Base-by-base conservation (phyloP, 2,329 filamentous ascomycete genomes). In the Arachnomyces sp. region DNA sequence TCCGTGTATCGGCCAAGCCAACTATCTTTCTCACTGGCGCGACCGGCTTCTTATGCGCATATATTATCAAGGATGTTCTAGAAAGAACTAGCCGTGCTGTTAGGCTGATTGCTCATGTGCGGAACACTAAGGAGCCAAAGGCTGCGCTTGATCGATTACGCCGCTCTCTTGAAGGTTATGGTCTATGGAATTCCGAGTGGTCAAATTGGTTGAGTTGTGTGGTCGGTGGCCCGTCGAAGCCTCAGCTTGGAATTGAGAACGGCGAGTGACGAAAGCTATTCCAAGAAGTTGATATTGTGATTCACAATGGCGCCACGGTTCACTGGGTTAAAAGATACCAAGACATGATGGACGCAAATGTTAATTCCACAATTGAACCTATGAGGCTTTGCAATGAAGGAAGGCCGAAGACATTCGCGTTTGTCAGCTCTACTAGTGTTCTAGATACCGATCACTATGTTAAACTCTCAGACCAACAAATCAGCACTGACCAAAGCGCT, bases 11-110 rank as follows among this genome's bases (percentile, higher is more conserved):
- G 9, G 51, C 43, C 38, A 11, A 30, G 37, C 63, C 70, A 3
- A 87, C 82, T 0, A 72, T 92, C 8, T 84, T 95, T 61, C 66
- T 95, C 4, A 95, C 89, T 2, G 88, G 90, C 32, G 87, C 86
- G 3, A 95, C 89, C 4, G 89, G 89, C 2, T 95, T 95, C 69
- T 65, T 95, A 14, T 89, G 89, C 18, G 76, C 85, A 0, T 93
- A 88, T 55, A 69, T 95, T 8, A 68, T 93, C 25, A 75, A 75
- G 40, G 86, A 94, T 40, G 63, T 95, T 1, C 71, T 95, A 1
- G 74, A 75, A 30, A 72, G 82, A 16, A 66, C 69, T 7, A 65
- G 66, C 12, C 73, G 67, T 13, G 62, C 66, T 13, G 67, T 77
- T 11, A 80, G 75, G 49, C 72, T 94, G 7, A 78, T 94, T 42